Conservation (phyloP, 768 basidiomycete genomes). For the Mycena vulgaris region DNA sequence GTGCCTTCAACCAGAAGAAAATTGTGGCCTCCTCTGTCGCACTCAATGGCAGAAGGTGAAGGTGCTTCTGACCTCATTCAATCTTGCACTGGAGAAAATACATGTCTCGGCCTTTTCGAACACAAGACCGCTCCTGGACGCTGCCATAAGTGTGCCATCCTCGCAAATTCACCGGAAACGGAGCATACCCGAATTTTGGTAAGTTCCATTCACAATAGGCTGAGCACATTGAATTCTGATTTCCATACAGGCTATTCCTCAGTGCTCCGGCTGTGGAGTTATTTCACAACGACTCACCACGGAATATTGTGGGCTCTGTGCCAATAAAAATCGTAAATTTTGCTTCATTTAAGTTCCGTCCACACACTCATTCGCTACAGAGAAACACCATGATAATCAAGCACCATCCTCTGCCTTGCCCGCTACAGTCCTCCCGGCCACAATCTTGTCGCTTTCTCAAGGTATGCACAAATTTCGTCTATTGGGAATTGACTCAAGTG, state of each 20-base stretch:
- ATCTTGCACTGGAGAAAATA: conserved; percentile 1
- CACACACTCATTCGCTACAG: conserved; percentile 3
- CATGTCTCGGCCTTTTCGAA: not conserved
- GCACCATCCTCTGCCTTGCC: not conserved
- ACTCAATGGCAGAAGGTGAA: not conserved
- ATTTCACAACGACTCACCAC: not conserved
- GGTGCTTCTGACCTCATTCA: not conserved
- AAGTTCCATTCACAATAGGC: not conserved
- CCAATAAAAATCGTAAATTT: not conserved
- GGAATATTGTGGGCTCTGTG: conserved; percentile 2
- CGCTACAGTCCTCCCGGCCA: not conserved
- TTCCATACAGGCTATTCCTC: not conserved
- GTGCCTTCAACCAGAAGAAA: conserved; percentile 1
- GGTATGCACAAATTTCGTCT: too few relatives aligned
- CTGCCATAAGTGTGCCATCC: not conserved
- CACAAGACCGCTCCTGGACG: not conserved
- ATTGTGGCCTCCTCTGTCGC: not conserved
- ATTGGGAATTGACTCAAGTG: too few relatives aligned
- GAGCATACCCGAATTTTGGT: not conserved
- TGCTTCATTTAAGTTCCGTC: not conserved
- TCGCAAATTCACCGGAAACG: conserved; percentile 1
- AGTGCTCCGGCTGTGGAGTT: not conserved
- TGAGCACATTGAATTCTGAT: not conserved
- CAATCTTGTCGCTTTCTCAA: too few relatives aligned
- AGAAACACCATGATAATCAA: not conserved